A percentile compares a stretch with the other conserved stretches of the same genome.
Conservation (phyloP, 2,329 filamentous ascomycete genomes). For the Pezicula carpinea region DNA sequence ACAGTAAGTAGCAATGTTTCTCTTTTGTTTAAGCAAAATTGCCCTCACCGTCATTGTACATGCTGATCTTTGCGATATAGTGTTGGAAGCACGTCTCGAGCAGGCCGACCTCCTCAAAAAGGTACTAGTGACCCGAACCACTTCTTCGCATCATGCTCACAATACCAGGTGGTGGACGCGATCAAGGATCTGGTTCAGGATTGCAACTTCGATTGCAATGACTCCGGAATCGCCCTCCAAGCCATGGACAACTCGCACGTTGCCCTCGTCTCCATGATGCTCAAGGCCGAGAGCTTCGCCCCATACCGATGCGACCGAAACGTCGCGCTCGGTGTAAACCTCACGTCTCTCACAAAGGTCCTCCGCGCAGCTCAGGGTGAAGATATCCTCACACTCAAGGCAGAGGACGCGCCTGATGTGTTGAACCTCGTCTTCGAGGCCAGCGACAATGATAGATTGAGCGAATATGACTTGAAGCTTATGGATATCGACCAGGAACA, state of each 20-base stretch:
- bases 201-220: slow-evolving; percentile 99
- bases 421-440: slow-evolving; percentile 96
- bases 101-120: slow-evolving; percentile 94
- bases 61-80: slow-evolving; percentile 14
- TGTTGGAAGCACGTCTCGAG: slow-evolving; percentile 97
- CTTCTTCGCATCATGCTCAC: slow-evolving; percentile 16
- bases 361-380: slow-evolving; percentile 91
- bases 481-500: slow-evolving; percentile 99
- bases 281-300: slow-evolving; percentile 90
- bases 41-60: neutral
- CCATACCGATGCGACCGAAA: slow-evolving; percentile 99
- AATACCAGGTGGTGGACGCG: slow-evolving; percentile 80
- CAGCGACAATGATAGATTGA: slow-evolving; percentile 79
- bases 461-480: slow-evolving; percentile 99
- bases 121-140: slow-evolving; percentile 44
- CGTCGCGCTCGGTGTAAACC: slow-evolving; percentile 95
- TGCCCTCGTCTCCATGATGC: slow-evolving; percentile 96
- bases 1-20: neutral
- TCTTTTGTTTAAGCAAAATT: neutral
- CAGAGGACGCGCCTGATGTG: slow-evolving; percentile 91
- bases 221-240: slow-evolving; percentile 95
- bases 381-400: slow-evolving; percentile 93
- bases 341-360: slow-evolving; percentile 94
- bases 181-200: slow-evolving; percentile 99
- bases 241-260: slow-evolving; percentile 99